A percentile compares a stretch with the other conserved stretches of the same genome.
These are phyloP conservation scores for Penicillium occitanis DNA, from an alignment of 2,329 filamentous ascomycete species.

Conservation along the genomic window DNA sequence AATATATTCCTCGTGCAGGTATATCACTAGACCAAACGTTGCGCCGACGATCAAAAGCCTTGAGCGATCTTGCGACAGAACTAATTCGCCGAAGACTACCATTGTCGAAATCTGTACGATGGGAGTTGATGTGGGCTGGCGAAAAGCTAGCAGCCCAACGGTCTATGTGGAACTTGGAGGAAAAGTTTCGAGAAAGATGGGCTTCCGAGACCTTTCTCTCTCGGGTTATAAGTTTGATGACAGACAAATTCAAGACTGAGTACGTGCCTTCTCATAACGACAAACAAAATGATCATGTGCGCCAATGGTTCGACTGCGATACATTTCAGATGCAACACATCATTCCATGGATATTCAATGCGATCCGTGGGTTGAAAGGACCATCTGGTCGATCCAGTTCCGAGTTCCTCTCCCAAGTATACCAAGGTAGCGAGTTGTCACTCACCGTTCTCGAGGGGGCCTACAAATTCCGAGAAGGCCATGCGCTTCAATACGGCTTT, in stretches of 20 bases:
- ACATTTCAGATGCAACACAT: conserved; percentile 70
- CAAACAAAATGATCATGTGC: conserved; percentile 70
- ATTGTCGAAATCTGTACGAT: conserved; percentile 68
- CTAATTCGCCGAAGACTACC: conserved; percentile 63
- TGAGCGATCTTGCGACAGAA: conserved; percentile 72
- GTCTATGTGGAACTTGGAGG: conserved; percentile 77
- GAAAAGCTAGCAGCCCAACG: conserved; percentile 83
- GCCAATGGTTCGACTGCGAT: conserved; percentile 84
- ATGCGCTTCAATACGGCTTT: conserved; percentile 71
- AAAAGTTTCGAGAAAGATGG: conserved; percentile 61
- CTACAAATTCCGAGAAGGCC: conserved; percentile 69
- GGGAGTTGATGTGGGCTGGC: conserved; percentile 82
- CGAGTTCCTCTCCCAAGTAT: conserved; percentile 48
- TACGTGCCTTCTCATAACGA: conserved; percentile 59
- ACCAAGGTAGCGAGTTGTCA: conserved; percentile 75
- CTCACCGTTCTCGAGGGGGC: conserved; percentile 62
- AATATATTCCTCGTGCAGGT: conserved; percentile 69
- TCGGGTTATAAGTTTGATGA: conserved; percentile 72
- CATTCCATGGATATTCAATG: conserved; percentile 75
- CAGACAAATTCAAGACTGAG: conserved; percentile 71
- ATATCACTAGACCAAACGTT: conserved; percentile 81
- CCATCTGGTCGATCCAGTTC: conserved; percentile 56
- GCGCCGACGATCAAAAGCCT: conserved; percentile 66
- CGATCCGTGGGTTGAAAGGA: conserved; percentile 70
- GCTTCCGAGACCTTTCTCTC: conserved; percentile 69